Evolutionary conservation across 805 yeast species (phyloP).

Genomic region (Cyberlindnera maritima): DNA sequence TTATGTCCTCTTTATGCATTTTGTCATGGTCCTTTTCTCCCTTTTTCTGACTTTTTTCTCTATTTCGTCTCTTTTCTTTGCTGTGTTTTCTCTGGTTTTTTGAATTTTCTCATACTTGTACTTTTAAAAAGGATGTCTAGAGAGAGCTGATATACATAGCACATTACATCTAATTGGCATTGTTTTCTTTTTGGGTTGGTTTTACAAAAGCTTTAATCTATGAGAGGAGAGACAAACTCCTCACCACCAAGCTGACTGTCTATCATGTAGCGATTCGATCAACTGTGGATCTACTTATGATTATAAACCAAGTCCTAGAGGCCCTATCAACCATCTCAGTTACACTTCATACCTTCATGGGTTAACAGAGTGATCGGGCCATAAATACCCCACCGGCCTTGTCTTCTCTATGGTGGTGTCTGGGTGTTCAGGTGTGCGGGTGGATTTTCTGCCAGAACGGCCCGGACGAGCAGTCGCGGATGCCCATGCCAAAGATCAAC

Average conservation of each 20-base stretch:
- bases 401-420: no score
- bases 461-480: no score
- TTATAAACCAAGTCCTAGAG: no score
- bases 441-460: no score
- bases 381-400: no score
- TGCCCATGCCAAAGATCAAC: not conserved
- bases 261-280: no score
- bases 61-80: constrained; percentile 1
- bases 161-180: constrained; percentile 8
- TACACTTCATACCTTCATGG: no score
- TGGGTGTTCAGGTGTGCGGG: not conserved
- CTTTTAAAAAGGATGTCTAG: constrained; percentile 3
- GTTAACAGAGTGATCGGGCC: no score
- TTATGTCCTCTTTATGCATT: constrained; percentile 1
- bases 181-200: constrained; percentile 8
- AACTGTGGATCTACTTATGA: no score
- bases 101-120: constrained; percentile 1
- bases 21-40: constrained; percentile 9
- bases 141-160: constrained; percentile 3
- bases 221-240: not conserved
- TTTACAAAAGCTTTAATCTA: constrained; percentile 8
- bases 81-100: constrained; percentile 4
- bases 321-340: no score
- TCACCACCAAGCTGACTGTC: constrained; percentile 2
- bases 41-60: constrained; percentile 2